phyloP scores from a whole-genome alignment of 306 rosid genomes.

The Begonia loranthoides region DNA sequence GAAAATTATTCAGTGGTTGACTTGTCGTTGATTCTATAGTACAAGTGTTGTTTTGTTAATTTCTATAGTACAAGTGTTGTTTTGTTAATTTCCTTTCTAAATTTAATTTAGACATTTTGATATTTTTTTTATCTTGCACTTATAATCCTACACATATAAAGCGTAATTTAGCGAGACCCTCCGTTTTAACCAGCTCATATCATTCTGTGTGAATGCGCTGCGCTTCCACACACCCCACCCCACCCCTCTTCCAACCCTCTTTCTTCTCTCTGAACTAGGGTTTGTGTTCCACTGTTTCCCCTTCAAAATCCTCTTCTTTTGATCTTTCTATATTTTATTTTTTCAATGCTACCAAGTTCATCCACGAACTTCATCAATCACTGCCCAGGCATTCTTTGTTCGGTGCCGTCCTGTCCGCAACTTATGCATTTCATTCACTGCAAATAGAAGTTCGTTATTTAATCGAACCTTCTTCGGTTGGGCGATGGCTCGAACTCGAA shows the following conservation, averaged over 20 bases:
- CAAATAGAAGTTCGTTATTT: constrained; percentile 20
- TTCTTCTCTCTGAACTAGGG: constrained; percentile 16
- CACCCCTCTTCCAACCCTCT: constrained; percentile 5
- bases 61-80: too few species aligned
- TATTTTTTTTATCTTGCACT: too few species aligned
- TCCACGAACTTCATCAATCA: constrained; percentile 10
- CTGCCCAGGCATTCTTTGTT: constrained; percentile 24
- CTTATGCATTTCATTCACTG: constrained; percentile 18
- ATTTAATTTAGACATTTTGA: too few species aligned
- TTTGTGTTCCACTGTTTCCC: too few species aligned
- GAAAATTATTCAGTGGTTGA: too few species aligned
- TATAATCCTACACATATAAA: too few species aligned
- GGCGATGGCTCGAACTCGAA: constrained; percentile 71
- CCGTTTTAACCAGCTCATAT: too few species aligned
- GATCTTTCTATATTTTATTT: neutral
- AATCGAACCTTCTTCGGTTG: constrained; percentile 18
- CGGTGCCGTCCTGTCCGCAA: constrained; percentile 27
- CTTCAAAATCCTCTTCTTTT: constrained; percentile 1
- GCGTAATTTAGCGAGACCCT: too few species aligned
- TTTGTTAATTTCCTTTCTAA: too few species aligned
- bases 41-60: too few species aligned
- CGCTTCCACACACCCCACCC: constrained; percentile 15
- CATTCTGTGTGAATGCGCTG: constrained; percentile 26
- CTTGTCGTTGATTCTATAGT: too few species aligned
- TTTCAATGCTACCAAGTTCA: constrained; percentile 61